Base-by-base conservation (phyloP, 257 asterid genomes). In the Phtheirospermum japonicum region DNA sequence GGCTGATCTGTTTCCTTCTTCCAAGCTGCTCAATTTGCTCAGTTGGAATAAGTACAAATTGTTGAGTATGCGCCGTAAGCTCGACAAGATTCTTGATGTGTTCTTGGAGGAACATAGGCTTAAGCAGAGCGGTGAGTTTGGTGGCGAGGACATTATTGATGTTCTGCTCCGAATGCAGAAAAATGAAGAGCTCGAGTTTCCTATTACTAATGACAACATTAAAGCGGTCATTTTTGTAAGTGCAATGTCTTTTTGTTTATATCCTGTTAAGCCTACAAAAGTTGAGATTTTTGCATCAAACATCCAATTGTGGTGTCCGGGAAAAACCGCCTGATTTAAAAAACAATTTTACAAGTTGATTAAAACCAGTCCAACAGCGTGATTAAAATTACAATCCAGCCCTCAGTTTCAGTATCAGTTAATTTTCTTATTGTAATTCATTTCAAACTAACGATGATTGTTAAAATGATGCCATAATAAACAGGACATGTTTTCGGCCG, bases 1-100 rank as follows among this genome's bases (percentile, higher is more conserved):
- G 18, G 76, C 79, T 0, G 81, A 74, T 43, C 12, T 80, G 8
- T 77, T 69, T 14, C 85, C 85, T 1, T 77, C 77, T 0, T 39
- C 60, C n/a, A 70, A 59, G 49, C 5, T 77, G 42, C 67, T 80
- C 26, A 56, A 34, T 10, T 2, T 20, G 0, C 56, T 73, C 2
- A 58, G 67, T 4, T 59, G 71, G 20, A 67, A 58, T 8, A 68
- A 40, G 16, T 9, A 51, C 13, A 76, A 37, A 8, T 2, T 73
- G 70, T 0, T 57, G 17, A 14, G 66, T 50, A 61, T 73, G 65
- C 69, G 80, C 0, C 34, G 56, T 0, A 32, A 14, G 31, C 5
- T 71, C 4, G 85, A 80, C 1, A 10, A 2, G 0, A 68, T 76
- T 53, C 69, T 80, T 4, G 76, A 80, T 12, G 72, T 26, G 16